phyloP scores from a whole-genome alignment of 2,329 filamentous ascomycete genomes.

The Aspergillus pseudotamarii region DNA sequence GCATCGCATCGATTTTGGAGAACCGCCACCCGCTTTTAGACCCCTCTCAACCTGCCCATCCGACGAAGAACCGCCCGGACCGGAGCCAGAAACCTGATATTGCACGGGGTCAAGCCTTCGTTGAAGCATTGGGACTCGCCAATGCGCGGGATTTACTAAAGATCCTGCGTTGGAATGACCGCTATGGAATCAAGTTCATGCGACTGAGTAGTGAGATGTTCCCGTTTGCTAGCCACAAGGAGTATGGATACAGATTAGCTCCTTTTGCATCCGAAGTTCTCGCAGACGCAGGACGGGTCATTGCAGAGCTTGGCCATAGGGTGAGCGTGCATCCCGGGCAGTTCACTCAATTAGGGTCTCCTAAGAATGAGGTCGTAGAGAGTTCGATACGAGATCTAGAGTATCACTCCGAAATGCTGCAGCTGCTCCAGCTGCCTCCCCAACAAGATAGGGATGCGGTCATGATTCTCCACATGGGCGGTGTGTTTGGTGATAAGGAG shows the following conservation, averaged over 20 bases:
- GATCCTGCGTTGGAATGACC: constrained; percentile 89
- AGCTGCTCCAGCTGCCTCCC: constrained; percentile 72
- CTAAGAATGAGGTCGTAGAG: constrained; percentile 73
- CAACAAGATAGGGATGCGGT: constrained; percentile 84
- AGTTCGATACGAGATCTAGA: constrained; percentile 79
- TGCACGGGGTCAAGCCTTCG: constrained; percentile 69
- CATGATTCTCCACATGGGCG: constrained; percentile 94
- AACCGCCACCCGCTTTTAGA: constrained; percentile 81
- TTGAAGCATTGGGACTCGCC: constrained; percentile 75
- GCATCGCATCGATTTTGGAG: constrained; percentile 86
- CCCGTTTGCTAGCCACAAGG: constrained; percentile 85
- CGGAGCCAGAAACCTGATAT: constrained; percentile 68
- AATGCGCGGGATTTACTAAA: constrained; percentile 84
- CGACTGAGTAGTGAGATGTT: constrained; percentile 95
- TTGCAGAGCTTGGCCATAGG: constrained; percentile 77
- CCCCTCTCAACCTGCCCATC: constrained; percentile 73
- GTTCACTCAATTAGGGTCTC: constrained; percentile 89
- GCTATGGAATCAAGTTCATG: constrained; percentile 89
- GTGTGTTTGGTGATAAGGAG: constrained; percentile 82
- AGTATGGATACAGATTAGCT: constrained; percentile 82
- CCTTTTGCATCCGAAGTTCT: constrained; percentile 80
- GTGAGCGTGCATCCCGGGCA: constrained; percentile 89
- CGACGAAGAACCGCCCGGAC: constrained; percentile 84
- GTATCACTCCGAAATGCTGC: constrained; percentile 85
- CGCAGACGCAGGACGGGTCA: constrained; percentile 74